Conservation (phyloP, 768 basidiomycete genomes). For the Mycena metata region DNA sequence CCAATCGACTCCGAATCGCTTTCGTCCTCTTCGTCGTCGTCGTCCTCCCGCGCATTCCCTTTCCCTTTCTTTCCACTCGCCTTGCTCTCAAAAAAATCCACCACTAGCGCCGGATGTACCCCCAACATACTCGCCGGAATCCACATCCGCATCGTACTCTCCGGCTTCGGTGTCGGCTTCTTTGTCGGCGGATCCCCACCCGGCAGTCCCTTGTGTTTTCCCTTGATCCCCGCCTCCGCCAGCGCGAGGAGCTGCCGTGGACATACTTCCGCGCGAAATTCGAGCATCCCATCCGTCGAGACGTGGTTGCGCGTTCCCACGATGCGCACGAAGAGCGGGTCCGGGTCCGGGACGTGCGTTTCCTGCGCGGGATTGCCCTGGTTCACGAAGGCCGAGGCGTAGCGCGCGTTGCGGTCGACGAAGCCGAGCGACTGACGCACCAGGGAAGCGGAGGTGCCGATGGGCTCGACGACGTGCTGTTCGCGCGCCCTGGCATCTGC, state of each 20-base stretch:
- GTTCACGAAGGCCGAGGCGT: conserved; percentile 47
- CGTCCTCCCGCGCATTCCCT: neutral
- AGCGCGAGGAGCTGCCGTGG: conserved; percentile 66
- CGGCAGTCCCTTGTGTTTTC: conserved; percentile 37
- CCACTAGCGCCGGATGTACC: conserved; percentile 65
- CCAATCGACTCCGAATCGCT: conserved; percentile 3
- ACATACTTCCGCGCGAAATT: conserved; percentile 73
- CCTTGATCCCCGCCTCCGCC: conserved; percentile 64
- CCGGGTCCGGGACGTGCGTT: conserved; percentile 43
- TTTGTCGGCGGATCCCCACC: conserved; percentile 39
- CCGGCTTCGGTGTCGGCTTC: conserved; percentile 55
- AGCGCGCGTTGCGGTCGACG: conserved; percentile 28
- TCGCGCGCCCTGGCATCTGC: conserved; percentile 51
- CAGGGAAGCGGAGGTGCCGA: conserved; percentile 31
- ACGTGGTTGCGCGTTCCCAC: conserved; percentile 66
- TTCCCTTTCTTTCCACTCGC: conserved; percentile 47
- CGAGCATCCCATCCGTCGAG: conserved; percentile 69
- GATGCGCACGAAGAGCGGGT: conserved; percentile 57
- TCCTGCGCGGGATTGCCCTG: conserved; percentile 43
- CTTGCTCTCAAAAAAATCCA: conserved; percentile 57
- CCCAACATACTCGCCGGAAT: conserved; percentile 69
- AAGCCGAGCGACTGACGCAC: conserved; percentile 38
- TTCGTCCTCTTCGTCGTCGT: neutral
- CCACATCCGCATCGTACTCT: conserved; percentile 68
- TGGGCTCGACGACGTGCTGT: conserved; percentile 39